Base-by-base conservation (phyloP, 2,329 filamentous ascomycete genomes). In the Blastomyces emzantsi region DNA sequence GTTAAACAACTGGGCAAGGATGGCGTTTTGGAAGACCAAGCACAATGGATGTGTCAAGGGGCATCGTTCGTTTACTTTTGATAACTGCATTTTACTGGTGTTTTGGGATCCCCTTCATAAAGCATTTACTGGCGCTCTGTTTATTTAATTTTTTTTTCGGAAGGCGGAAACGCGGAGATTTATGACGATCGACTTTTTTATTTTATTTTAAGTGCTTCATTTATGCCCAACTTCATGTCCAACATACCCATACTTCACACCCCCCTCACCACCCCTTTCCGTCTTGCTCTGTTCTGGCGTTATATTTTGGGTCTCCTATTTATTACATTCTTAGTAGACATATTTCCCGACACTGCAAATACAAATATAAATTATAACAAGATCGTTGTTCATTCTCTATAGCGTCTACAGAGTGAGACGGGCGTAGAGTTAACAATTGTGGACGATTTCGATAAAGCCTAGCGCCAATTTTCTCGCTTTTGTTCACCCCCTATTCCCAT, bases 331-430 rank as follows among this genome's bases (percentile, higher is more conserved):
- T 39, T 57, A 36, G 54, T 25, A 39, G 54, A 57, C 22, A 57
- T 11, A 17, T 57, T 22, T 33, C 6, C 39, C 8, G 1, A 5
- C 17, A 55, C 17, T 28, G 9, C 47, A 51, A 51, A 70, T 70
- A 64, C 69, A 74, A 70, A 7, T 33, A 33, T n/a, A 17, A 55
- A 19, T 54, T 36, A 36, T 36, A 8, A 36, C 33, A 36, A 36
- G 6, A 33, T 33, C 5, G 5, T 33, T 33, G 30, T 33, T 33
- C 30, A 33, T 33, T 33, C 30, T 33, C 30, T 5, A 33, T 7
- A 33, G 30, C 3, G 30, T 7, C 30, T 33, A 33, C 3, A 33
- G 30, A 33, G 30, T 5, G 30, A 4, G 30, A 33, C 5, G 30
- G 30, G 30, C 30, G 30, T 33, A 30, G 28, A 30, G 28, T 30